Evolutionary conservation across 495 filamentous ascomycete genomes (phyloP).

Genomic region (Podospora australis): DNA sequence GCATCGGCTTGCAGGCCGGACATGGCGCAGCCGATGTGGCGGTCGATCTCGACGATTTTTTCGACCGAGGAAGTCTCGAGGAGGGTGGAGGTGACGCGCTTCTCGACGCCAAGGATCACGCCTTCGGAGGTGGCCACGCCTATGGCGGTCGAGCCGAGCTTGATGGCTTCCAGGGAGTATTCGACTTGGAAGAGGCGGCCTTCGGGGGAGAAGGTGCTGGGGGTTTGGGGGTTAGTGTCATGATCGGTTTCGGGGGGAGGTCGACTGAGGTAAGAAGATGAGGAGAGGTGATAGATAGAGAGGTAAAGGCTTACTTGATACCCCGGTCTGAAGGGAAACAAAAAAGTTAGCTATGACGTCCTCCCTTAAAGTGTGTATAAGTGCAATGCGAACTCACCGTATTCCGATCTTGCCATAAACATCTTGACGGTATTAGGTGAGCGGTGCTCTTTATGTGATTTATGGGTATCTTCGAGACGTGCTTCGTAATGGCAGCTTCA

Average conservation of each 20-base stretch:
- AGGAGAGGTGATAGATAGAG: slow-evolving; percentile 1
- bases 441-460: slow-evolving; percentile 1
- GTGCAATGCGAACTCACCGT: slow-evolving; percentile 53
- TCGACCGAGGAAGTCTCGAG: slow-evolving; percentile 96
- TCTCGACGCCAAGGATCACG: slow-evolving; percentile 95
- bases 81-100: slow-evolving; percentile 94
- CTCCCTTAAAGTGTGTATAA: slow-evolving; percentile 14
- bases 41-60: slow-evolving; percentile 99
- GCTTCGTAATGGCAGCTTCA: slow-evolving; percentile 5
- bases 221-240: background rate
- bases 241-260: slow-evolving; percentile 2
- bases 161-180: slow-evolving; percentile 99
- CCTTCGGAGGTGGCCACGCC: slow-evolving; percentile 90
- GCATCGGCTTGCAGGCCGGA: slow-evolving; percentile 94
- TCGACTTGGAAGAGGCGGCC: slow-evolving; percentile 99
- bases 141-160: slow-evolving; percentile 96
- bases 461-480: slow-evolving; percentile 13
- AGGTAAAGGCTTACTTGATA: slow-evolving; percentile 71
- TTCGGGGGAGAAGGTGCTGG: slow-evolving; percentile 98
- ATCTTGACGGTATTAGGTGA: slow-evolving; percentile 54
- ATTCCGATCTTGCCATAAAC: slow-evolving; percentile 99
- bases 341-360: slow-evolving; percentile 21
- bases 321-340: slow-evolving; percentile 86
- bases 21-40: slow-evolving; percentile 98
- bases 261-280: slow-evolving; percentile 3